Conservation (phyloP, 1,284 basidiomycete species). For the Neonothopanus nambi region DNA sequence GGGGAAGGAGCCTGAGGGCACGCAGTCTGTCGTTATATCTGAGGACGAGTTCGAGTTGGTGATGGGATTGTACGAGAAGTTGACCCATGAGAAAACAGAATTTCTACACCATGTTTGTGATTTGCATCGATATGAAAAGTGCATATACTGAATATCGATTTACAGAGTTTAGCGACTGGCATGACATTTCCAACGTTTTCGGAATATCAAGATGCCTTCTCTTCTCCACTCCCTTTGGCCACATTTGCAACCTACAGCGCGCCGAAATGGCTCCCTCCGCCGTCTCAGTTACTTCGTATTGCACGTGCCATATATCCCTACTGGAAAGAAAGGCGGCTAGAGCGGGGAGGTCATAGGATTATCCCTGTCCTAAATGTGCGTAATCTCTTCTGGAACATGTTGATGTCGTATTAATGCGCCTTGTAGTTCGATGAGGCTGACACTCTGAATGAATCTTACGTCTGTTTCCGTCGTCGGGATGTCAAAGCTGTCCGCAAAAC, state of each 20-base stretch:
- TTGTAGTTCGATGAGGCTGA: constrained; percentile 87
- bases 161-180: constrained; percentile 59
- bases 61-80: constrained; percentile 93
- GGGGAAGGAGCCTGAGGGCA: constrained; percentile 73
- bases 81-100: constrained; percentile 88
- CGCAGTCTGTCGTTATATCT: constrained; percentile 65
- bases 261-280: constrained; percentile 61
- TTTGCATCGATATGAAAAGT: not conserved
- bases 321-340: constrained; percentile 77
- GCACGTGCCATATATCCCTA: constrained; percentile 75
- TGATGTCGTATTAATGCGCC: constrained; percentile 8
- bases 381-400: constrained; percentile 10
- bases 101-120: constrained; percentile 85
- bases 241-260: constrained; percentile 64
- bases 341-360: constrained; percentile 75
- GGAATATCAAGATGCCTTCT: constrained; percentile 76
- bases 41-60: constrained; percentile 95
- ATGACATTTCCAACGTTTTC: constrained; percentile 76
- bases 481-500: constrained; percentile 95
- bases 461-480: constrained; percentile 96
- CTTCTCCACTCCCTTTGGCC: constrained; percentile 51
- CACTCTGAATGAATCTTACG: constrained; percentile 89
- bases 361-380: constrained; percentile 79
- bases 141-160: constrained; percentile 9
- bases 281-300: constrained; percentile 57